These are phyloP conservation scores for Phytophthora citrophthora DNA, from an alignment of 352 stramenopile genomes.

Conservation along the genomic window DNA sequence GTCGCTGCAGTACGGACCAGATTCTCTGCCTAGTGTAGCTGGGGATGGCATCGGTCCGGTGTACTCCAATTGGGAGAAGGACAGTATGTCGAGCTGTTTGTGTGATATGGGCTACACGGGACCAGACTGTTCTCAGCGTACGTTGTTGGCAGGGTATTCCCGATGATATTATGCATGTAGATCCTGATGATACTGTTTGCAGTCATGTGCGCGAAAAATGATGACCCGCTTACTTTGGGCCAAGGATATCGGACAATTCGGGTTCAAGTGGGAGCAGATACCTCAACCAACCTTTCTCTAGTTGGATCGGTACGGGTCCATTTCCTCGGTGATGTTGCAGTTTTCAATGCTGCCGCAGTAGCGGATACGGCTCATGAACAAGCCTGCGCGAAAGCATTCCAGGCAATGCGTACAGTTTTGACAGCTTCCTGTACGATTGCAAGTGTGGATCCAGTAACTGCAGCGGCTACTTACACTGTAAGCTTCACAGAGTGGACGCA, in stretches of 20 bases:
- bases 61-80: constrained; percentile 89
- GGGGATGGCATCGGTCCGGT: constrained; percentile 52
- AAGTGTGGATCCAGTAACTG: constrained; percentile 38
- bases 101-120: constrained; percentile 87
- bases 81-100: constrained; percentile 77
- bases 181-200: not conserved
- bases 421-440: constrained; percentile 46
- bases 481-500: constrained; percentile 67
- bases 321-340: constrained; percentile 60
- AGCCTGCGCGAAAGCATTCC: constrained; percentile 54
- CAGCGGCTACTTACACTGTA: constrained; percentile 71
- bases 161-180: not conserved
- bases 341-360: constrained; percentile 42
- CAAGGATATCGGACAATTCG: constrained; percentile 70
- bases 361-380: constrained; percentile 37
- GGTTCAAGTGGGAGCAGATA: constrained; percentile 50
- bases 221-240: constrained; percentile 81
- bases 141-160: constrained; percentile 8
- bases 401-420: constrained; percentile 47
- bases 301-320: constrained; percentile 43
- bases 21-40: constrained; percentile 38
- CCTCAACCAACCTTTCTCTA: constrained; percentile 25
- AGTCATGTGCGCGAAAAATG: constrained; percentile 89
- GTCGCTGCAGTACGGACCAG: constrained; percentile 54
- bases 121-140: constrained; percentile 84